phyloP scores from a whole-genome alignment of 345 rosid species.

The Microcos paniculata region DNA sequence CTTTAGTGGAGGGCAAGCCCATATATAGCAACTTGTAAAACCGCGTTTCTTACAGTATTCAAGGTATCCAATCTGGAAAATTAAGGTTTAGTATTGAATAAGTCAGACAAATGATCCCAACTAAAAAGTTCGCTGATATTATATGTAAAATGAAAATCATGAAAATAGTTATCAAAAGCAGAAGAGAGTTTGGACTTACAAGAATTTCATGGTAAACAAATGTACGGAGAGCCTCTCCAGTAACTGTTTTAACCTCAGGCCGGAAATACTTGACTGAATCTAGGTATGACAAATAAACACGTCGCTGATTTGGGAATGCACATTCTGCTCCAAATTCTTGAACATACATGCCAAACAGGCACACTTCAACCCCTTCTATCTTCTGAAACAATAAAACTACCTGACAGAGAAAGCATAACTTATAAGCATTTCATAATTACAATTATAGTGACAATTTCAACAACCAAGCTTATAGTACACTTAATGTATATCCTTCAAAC shows the following conservation, averaged over 20 bases:
- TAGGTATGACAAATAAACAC: constrained; percentile 94
- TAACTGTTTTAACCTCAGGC: constrained; percentile 84
- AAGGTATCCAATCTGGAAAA: constrained; percentile 93
- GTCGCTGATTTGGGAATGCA: constrained; percentile 90
- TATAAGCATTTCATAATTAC: constrained; percentile 14
- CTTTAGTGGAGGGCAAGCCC: constrained; percentile 99
- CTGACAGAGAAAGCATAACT: constrained; percentile 42
- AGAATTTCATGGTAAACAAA: constrained; percentile 97
- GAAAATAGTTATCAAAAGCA: neutral
- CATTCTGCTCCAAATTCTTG: constrained; percentile 99
- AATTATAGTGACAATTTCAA: constrained; percentile 6
- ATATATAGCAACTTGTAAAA: constrained; percentile 97
- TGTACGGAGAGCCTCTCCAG: constrained; percentile 98
- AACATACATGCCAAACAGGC: constrained; percentile 98
- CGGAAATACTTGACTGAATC: constrained; percentile 98
- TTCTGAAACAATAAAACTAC: constrained; percentile 92
- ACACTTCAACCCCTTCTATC: constrained; percentile 99
- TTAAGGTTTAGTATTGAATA: constrained; percentile 7
- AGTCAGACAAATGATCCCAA: constrained; percentile 6
- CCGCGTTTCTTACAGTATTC: constrained; percentile 98
- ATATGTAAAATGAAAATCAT: neutral
- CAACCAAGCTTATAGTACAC: constrained; percentile 5
- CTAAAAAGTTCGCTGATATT: neutral
- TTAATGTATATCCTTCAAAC: constrained; percentile 34
- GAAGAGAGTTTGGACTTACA: constrained; percentile 40